Evolutionary conservation across 106 monocot species (phyloP), one percentile per base, ranked within the genome.

Genomic region (Dactylorhiza incarnata): DNA sequence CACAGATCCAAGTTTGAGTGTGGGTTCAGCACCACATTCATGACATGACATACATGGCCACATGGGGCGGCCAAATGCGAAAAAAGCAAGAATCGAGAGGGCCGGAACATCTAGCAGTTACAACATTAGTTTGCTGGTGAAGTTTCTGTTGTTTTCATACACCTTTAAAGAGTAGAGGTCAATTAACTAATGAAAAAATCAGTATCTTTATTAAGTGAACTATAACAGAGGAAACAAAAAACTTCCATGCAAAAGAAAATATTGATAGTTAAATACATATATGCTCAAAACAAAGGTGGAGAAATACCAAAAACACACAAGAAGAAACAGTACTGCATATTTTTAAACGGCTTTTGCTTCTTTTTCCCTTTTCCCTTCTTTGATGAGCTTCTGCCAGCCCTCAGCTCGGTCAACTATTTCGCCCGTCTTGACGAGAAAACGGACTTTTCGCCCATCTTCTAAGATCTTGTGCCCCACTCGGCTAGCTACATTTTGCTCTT

Each of bases 351-450:
- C 69, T 19, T 69, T 6, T 46, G 45, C 69, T 45, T 80, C 74
- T 69, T 75, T 74, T 25, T 68, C 75, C 52, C 51, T 80, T 9
- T 78, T 61, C 68, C 72, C 81, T 82, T 88, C 93, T 76, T 89
- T 97, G 9, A 84, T 68, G 45, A 61, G 61, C 76, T 73, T 85
- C 67, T 89, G 87, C 91, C 96, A 97, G 50, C 82, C 91, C 51
- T 94, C 96, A 6, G 72, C 71, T 43, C 79, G 86, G 84, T 97
- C 96, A 45, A 97, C 85, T 84, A 94, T 80, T 80, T 97, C 96
- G 0, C 96, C 96, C 7, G 96, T 97, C 76, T 94, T 97, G 50
- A 97, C 82, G 37, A 94, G 94, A 68, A 87, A 93, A 17, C 96
- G 93, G 9, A 93, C 96, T 63, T 83, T 85, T 67, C 81, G 81